A percentile compares a stretch with the other conserved stretches of the same genome.
These are phyloP conservation scores for Picochlorum sp. DNA, from an alignment of 139 green algal species.

Conservation along the genomic window DNA sequence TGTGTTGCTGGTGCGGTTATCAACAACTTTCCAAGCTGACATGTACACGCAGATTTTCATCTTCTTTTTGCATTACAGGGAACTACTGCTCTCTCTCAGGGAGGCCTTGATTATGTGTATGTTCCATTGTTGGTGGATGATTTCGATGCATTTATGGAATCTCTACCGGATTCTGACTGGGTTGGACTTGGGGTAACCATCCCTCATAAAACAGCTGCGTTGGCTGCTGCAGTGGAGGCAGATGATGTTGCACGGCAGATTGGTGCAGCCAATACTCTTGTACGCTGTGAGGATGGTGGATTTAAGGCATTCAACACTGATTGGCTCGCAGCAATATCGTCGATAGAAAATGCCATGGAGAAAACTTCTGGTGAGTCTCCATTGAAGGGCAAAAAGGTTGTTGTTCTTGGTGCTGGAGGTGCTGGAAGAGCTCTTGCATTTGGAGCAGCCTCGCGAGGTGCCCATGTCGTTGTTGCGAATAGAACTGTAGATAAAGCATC, in stretches of 20 bases:
- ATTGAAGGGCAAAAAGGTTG: constrained; percentile 63
- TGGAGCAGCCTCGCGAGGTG: constrained; percentile 59
- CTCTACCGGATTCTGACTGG: constrained; percentile 42
- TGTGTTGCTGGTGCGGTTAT: too few relatives aligned
- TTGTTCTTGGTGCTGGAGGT: constrained; percentile 91
- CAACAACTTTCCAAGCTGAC: too few relatives aligned
- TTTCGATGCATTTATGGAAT: constrained; percentile 51
- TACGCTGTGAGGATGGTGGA: constrained; percentile 55
- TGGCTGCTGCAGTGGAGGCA: constrained; percentile 49
- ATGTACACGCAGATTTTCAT: not conserved
- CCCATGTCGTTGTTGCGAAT: constrained; percentile 70
- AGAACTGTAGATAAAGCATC: constrained; percentile 53
- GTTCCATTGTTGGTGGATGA: constrained; percentile 92
- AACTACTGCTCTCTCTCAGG: constrained; percentile 43
- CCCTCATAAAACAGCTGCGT: constrained; percentile 87
- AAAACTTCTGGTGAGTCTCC: constrained; percentile 8
- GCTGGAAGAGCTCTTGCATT: constrained; percentile 86
- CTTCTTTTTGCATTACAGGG: constrained; percentile 8
- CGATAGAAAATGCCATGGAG: constrained; percentile 71
- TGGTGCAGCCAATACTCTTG: constrained; percentile 91
- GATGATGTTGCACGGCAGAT: constrained; percentile 76
- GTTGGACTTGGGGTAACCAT: constrained; percentile 86
- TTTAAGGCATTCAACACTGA: constrained; percentile 93
- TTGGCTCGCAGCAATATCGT: constrained; percentile 76
- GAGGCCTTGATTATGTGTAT: constrained; percentile 81